These are phyloP conservation scores for Ogataea methanolica DNA, from an alignment of 805 yeast species.

Conservation along the genomic window DNA sequence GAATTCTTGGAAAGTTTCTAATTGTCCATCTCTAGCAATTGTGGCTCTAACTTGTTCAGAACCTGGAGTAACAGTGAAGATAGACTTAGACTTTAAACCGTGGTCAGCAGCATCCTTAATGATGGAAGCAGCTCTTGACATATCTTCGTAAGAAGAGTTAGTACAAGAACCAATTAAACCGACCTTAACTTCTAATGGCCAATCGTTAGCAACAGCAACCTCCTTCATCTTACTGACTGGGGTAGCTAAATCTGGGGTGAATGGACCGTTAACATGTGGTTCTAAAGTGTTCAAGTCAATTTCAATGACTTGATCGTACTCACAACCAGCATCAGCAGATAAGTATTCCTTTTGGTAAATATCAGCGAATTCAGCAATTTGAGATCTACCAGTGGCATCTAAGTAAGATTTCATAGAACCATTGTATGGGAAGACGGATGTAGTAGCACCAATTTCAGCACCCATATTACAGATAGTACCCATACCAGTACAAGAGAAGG, in stretches of 20 bases:
- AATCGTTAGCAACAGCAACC: slow-evolving; percentile 64
- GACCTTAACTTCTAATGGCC: slow-evolving; percentile 86
- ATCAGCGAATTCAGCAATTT: slow-evolving; percentile 74
- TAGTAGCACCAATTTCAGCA: slow-evolving; percentile 99
- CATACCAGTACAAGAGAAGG: slow-evolving; percentile 96
- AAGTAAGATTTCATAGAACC: slow-evolving; percentile 51
- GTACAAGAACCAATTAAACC: slow-evolving; percentile 98
- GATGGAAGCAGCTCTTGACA: slow-evolving; percentile 92
- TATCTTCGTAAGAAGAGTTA: slow-evolving; percentile 96
- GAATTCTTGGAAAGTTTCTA: slow-evolving; percentile 70
- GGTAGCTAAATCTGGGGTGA: slow-evolving; percentile 96
- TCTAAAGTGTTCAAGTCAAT: slow-evolving; percentile 82
- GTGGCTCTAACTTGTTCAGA: slow-evolving; percentile 98
- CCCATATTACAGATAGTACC: slow-evolving; percentile 99
- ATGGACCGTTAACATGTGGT: slow-evolving; percentile 97
- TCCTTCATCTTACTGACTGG: slow-evolving; percentile 79
- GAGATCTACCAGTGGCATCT: slow-evolving; percentile 76
- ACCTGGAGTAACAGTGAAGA: slow-evolving; percentile 96
- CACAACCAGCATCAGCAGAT: slow-evolving; percentile 81
- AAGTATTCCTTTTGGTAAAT: slow-evolving; percentile 45
- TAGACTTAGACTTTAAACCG: slow-evolving; percentile 86
- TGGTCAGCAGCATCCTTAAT: slow-evolving; percentile 81
- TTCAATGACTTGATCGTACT: slow-evolving; percentile 90
- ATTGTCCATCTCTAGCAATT: slow-evolving; percentile 89
- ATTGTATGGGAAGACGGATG: slow-evolving; percentile 93